Percentiles rank a stretch among this genome's conserved stretches.
Evolutionary conservation across 2,329 filamentous ascomycete species (phyloP).

Genomic region (Aspergillus tanneri): DNA sequence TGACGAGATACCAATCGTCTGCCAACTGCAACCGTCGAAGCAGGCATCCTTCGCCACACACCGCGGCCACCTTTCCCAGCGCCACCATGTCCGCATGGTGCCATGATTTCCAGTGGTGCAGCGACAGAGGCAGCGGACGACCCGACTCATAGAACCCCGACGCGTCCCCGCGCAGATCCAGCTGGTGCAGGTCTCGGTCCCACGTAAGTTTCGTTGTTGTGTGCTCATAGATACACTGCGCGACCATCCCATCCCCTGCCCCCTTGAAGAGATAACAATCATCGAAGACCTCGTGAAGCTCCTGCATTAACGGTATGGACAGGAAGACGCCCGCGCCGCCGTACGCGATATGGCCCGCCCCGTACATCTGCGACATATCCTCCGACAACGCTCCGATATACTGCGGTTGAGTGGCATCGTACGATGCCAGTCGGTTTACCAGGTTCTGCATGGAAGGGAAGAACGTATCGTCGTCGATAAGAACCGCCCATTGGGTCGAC

Average conservation of each 20-base stretch:
- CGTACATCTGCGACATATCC: constrained; percentile 52
- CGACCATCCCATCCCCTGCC: constrained; percentile 57
- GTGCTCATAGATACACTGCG: constrained; percentile 57
- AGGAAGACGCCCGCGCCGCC: constrained; percentile 62
- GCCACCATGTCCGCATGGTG: constrained; percentile 52
- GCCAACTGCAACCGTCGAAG: constrained; percentile 55
- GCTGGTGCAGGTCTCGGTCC: constrained; percentile 56
- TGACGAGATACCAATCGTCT: constrained; percentile 53
- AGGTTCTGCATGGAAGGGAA: constrained; percentile 57
- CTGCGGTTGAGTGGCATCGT: constrained; percentile 50
- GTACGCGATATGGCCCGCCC: constrained; percentile 60
- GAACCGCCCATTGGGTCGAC: constrained; percentile 54
- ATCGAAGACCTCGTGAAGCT: constrained; percentile 51
- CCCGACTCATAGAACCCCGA: constrained; percentile 63
- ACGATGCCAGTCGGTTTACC: constrained; percentile 46
- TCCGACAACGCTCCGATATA: constrained; percentile 62
- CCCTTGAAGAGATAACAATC: constrained; percentile 50
- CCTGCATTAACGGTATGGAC: constrained; percentile 52
- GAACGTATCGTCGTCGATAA: constrained; percentile 65
- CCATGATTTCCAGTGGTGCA: constrained; percentile 66
- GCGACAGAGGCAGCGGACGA: constrained; percentile 49
- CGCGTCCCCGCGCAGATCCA: constrained; percentile 56
- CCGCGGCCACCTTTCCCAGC: constrained; percentile 49
- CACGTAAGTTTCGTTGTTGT: constrained; percentile 55
- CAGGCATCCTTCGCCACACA: constrained; percentile 58